Evolutionary conservation across 306 rosid genomes (phyloP).

Genomic region (Mimosa pudica): DNA sequence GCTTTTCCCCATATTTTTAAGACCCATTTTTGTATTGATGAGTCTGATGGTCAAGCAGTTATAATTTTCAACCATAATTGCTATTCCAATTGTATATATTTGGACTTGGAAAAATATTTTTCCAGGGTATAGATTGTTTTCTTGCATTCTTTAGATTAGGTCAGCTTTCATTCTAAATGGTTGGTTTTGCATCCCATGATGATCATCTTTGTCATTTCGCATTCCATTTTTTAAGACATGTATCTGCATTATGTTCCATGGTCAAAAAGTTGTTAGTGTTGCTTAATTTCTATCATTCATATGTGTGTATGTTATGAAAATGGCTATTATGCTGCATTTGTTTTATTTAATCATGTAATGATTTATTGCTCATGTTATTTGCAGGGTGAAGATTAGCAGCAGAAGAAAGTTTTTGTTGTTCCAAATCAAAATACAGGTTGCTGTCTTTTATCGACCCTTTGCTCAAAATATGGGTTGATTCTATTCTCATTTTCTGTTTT

Average conservation of each 20-base stretch:
- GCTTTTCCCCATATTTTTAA: neutral
- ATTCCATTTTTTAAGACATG: neutral
- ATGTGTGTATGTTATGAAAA: neutral
- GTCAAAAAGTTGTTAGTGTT: neutral
- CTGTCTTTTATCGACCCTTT: constrained; percentile 19
- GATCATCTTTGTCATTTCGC: neutral
- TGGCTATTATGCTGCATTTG: constrained; percentile 5
- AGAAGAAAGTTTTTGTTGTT: constrained; percentile 25
- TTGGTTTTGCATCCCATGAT: neutral
- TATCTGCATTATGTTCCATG: neutral
- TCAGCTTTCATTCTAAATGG: constrained; percentile 1
- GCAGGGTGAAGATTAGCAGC: neutral
- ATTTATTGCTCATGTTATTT: neutral
- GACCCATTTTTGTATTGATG: constrained; percentile 5
- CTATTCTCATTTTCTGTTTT: neutral
- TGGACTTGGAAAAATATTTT: constrained; percentile 7
- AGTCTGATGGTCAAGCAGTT: neutral
- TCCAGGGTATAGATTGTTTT: neutral
- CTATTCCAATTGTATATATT: constrained; percentile 15
- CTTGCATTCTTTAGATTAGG: neutral
- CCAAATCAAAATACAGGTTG: constrained; percentile 24
- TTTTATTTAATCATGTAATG: neutral
- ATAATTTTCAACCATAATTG: neutral
- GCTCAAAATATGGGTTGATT: neutral
- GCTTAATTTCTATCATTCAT: neutral